These are phyloP conservation scores for Mucor circinelloides DNA, from an alignment of 371 early-diverging fungal genomes.

Conservation along the genomic window DNA sequence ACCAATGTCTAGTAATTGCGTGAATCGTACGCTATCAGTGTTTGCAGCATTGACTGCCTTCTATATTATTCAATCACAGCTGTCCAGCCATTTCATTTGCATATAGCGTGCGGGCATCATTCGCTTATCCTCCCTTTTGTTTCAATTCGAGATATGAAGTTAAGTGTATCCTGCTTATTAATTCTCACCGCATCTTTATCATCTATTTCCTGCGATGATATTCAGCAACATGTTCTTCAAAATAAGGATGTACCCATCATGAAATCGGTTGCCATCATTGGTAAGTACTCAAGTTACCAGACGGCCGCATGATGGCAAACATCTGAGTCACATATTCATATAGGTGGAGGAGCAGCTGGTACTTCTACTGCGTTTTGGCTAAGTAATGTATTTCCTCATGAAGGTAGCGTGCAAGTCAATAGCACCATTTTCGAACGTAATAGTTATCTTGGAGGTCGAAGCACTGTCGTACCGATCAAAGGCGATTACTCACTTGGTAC, in stretches of 20 bases:
- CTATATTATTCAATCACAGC: too few relatives aligned
- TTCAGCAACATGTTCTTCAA: conserved; percentile 13
- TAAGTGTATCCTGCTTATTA: background rate
- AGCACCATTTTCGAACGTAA: conserved; percentile 58
- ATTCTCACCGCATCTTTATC: background rate
- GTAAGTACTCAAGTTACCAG: conserved; percentile 7
- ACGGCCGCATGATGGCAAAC: background rate
- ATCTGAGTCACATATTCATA: background rate
- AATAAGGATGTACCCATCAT: background rate
- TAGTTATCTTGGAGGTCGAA: conserved; percentile 59
- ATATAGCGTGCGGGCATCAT: too few relatives aligned
- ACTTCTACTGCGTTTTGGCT: conserved; percentile 64
- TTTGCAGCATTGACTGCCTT: too few relatives aligned
- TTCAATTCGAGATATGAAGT: background rate
- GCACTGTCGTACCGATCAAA: conserved; percentile 45
- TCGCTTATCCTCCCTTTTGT: too few relatives aligned
- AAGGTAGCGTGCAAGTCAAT: conserved; percentile 24
- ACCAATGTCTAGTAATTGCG: too few relatives aligned
- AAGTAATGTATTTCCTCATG: conserved; percentile 42
- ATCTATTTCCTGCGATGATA: background rate
- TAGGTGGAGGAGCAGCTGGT: conserved; percentile 69
- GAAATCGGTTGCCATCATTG: conserved; percentile 30
- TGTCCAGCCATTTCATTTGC: too few relatives aligned
- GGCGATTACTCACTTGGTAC: conserved; percentile 35
- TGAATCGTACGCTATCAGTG: too few relatives aligned